Percentiles rank a stretch among this genome's conserved stretches.
Conservation (phyloP, 371 early-diverging fungal species). For the Haplosporangium sp. region DNA sequence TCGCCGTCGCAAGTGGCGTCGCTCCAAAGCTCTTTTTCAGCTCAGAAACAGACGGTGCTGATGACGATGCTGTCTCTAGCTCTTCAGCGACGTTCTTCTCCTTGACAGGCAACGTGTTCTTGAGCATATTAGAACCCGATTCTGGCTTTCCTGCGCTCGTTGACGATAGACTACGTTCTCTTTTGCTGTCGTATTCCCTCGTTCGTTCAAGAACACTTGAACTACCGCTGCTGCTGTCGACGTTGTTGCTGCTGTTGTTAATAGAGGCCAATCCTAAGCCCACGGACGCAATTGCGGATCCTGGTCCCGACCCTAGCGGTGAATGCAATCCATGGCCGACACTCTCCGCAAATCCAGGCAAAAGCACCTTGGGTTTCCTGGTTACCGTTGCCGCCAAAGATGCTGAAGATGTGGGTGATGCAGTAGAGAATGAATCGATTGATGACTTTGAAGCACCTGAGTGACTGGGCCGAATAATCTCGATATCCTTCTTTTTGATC, state of each 20-base stretch:
- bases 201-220: constrained; percentile 17
- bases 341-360: constrained; percentile 18
- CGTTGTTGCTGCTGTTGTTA: not conserved
- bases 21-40: constrained; percentile 30
- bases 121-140: not conserved
- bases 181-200: constrained; percentile 11
- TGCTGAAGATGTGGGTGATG: not conserved
- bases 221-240: not conserved
- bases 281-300: constrained; percentile 22
- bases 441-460: constrained; percentile 6
- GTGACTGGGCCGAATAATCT: constrained; percentile 9
- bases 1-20: not conserved
- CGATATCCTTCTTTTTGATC: constrained; percentile 9
- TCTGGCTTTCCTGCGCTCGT: not conserved
- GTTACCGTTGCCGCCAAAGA: constrained; percentile 11
- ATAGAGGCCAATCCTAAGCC: constrained; percentile 18
- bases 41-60: constrained; percentile 22
- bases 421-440: not conserved
- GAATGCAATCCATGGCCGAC: not conserved
- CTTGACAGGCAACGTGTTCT: not conserved
- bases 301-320: not conserved
- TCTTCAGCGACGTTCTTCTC: not conserved
- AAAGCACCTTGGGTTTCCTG: constrained; percentile 26
- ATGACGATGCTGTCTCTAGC: not conserved
- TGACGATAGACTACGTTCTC: not conserved